Evolutionary conservation across 2,329 filamentous ascomycete genomes (phyloP).

Genomic region (Aspergillus amoenus): DNA sequence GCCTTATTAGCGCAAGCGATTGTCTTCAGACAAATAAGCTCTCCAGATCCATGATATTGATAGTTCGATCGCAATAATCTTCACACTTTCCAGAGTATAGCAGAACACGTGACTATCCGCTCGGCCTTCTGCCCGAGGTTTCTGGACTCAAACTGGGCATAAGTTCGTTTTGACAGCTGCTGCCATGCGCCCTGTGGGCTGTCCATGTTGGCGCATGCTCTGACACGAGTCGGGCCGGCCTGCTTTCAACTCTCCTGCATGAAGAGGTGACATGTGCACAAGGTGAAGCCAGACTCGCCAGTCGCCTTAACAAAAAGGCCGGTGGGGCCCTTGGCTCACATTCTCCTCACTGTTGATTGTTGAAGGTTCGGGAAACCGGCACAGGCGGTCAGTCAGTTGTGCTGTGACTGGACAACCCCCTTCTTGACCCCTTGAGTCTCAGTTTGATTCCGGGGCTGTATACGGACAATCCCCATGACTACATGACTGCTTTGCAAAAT

Average conservation of each 20-base stretch:
- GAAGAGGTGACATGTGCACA: not conserved
- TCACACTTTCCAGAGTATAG: not conserved
- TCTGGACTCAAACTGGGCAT: not conserved
- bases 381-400: slow-evolving; percentile 19
- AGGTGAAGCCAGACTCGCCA: no score
- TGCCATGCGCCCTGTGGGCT: not conserved
- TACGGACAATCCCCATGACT: not conserved
- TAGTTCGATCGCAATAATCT: no score
- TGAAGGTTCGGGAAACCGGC: slow-evolving; percentile 33
- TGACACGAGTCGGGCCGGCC: not conserved
- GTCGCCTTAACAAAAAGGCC: no score
- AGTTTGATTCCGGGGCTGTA: not conserved
- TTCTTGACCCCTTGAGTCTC: not conserved
- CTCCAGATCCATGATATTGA: no score
- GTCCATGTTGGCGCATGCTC: not conserved
- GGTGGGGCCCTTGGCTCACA: not conserved
- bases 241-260: slow-evolving; percentile 5
- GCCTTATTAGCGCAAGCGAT: no score
- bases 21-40: no score
- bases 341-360: not conserved
- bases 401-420: not conserved
- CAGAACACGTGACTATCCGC: not conserved
- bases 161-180: not conserved
- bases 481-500: not conserved
- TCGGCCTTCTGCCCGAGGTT: not conserved